A percentile compares a stretch with the other conserved stretches of the same genome.
Evolutionary conservation across 441 rosid species (phyloP).

Genomic region (Corymbia calophylla): DNA sequence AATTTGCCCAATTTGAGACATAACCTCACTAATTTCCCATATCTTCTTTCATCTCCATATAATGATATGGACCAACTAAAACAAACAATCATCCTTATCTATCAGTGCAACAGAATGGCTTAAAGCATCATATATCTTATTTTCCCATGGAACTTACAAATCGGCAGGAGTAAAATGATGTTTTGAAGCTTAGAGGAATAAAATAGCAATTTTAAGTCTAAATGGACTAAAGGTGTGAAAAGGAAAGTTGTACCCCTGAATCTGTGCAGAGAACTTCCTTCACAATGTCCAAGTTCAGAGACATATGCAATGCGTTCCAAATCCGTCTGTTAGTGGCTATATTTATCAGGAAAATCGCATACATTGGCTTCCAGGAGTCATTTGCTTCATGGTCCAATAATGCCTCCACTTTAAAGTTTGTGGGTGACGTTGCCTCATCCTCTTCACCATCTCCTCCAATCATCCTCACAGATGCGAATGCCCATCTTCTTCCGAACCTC

Average conservation of each 20-base stretch:
- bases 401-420: constrained; percentile 15
- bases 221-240: background rate
- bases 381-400: constrained; percentile 1
- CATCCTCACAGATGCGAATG: constrained; percentile 19
- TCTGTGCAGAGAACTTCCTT: constrained; percentile 21
- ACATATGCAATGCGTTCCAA: constrained; percentile 42
- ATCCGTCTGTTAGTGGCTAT: constrained; percentile 38
- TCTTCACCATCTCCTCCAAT: constrained; percentile 10
- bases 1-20: background rate
- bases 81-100: background rate
- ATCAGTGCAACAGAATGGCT: background rate
- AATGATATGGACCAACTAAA: background rate
- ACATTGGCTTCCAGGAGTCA: constrained; percentile 7
- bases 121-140: background rate
- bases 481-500: constrained; percentile 33
- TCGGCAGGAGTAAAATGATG: background rate
- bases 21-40: background rate
- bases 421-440: background rate
- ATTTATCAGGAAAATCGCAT: constrained; percentile 30
- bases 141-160: background rate
- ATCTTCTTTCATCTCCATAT: background rate
- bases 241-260: constrained; percentile 20
- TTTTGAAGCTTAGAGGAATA: background rate
- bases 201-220: background rate
- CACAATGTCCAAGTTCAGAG: constrained; percentile 15